Conservation (phyloP, 495 filamentous ascomycete species). For the Schizothecium vesticola region DNA sequence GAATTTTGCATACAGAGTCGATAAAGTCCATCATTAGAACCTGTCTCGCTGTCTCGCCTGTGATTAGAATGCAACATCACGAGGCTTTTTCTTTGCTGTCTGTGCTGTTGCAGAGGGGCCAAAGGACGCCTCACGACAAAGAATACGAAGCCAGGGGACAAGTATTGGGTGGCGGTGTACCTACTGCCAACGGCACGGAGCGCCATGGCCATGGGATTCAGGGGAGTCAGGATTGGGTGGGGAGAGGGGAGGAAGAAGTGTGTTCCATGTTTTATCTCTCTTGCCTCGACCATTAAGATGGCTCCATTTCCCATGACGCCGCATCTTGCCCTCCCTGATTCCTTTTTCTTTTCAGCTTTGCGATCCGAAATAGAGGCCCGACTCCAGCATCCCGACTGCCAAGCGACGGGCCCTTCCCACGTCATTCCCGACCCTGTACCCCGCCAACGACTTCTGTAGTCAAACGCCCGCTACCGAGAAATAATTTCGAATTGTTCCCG, state of each 20-base stretch:
- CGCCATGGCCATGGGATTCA: not conserved
- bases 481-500: not conserved
- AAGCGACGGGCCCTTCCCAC: not conserved
- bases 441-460: not conserved
- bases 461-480: not conserved
- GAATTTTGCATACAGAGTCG: not conserved
- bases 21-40: not conserved
- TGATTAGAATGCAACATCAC: not conserved
- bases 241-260: not conserved
- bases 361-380: not conserved
- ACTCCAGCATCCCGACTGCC: not conserved
- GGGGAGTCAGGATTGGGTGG: not conserved
- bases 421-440: not conserved
- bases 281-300: not conserved
- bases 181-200: not conserved
- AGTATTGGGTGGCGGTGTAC: not conserved
- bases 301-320: not conserved
- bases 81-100: not conserved
- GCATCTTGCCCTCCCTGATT: not conserved
- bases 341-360: not conserved
- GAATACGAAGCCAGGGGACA: not conserved
- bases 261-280: not conserved
- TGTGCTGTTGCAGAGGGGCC: not conserved
- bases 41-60: too few species aligned
- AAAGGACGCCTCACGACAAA: not conserved